Conservation (phyloP, 306 rosid species). For the Prinsepia uniflora region DNA sequence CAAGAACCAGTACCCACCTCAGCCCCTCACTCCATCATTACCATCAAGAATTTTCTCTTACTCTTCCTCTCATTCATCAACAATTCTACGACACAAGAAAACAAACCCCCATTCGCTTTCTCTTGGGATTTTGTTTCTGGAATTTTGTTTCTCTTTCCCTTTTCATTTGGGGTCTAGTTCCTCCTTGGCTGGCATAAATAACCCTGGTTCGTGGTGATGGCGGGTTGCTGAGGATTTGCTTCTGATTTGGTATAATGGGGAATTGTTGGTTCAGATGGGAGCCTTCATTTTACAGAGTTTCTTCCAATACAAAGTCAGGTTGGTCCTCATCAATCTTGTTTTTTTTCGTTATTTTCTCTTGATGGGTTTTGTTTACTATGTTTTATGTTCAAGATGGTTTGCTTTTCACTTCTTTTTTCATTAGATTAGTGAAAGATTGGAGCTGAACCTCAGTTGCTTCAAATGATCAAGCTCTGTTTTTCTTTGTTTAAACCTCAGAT, state of each 20-base stretch:
- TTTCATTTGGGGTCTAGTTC: slow-evolving; percentile 12
- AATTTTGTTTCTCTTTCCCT: background rate
- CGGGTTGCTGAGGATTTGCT: slow-evolving; percentile 33
- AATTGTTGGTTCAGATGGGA: slow-evolving; percentile 71
- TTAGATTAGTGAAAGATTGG: slow-evolving; percentile 4
- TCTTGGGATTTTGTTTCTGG: background rate
- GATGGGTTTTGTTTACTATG: background rate
- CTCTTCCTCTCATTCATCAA: slow-evolving; percentile 29
- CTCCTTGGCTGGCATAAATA: slow-evolving; percentile 12
- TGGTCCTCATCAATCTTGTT: slow-evolving; percentile 19
- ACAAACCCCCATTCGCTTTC: background rate
- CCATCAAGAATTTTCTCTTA: slow-evolving; percentile 45
- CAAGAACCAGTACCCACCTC: slow-evolving; percentile 39
- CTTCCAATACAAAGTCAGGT: slow-evolving; percentile 93
- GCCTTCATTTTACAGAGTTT: slow-evolving; percentile 69
- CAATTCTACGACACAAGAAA: slow-evolving; percentile 5
- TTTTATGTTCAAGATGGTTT: background rate
- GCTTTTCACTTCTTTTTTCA: background rate
- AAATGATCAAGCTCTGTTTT: slow-evolving; percentile 7
- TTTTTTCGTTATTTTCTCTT: background rate
- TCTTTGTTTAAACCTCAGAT: slow-evolving; percentile 4
- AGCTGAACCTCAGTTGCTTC: background rate
- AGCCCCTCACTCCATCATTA: slow-evolving; percentile 53
- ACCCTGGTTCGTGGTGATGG: slow-evolving; percentile 36
- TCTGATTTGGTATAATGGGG: slow-evolving; percentile 59